Conservation (phyloP, 1,284 basidiomycete species). For the Fomitopsis pinicola region DNA sequence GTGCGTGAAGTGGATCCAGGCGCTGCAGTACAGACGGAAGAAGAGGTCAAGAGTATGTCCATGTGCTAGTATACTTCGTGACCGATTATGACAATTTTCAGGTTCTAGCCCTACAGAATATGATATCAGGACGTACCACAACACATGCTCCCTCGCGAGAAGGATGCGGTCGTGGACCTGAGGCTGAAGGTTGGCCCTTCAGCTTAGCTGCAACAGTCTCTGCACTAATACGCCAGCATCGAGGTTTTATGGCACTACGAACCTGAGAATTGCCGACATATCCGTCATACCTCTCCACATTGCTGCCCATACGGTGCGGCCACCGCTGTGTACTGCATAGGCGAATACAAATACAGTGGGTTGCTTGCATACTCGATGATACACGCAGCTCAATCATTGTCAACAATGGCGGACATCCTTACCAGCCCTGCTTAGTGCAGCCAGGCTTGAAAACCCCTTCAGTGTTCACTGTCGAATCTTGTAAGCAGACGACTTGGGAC, state of each 20-base stretch:
- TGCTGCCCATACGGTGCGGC: slow-evolving; percentile 31
- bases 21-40: slow-evolving; percentile 9
- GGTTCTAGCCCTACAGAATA: slow-evolving; percentile 5
- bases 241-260: slow-evolving; percentile 17
- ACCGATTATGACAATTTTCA: not conserved
- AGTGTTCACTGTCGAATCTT: no score
- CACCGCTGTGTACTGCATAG: slow-evolving; percentile 36
- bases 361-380: no score
- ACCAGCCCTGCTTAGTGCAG: no score
- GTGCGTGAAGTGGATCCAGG: slow-evolving; percentile 11
- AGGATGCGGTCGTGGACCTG: slow-evolving; percentile 50
- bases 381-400: no score
- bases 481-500: no score
- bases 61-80: not conserved
- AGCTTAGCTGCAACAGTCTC: not conserved
- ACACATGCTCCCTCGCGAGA: slow-evolving; percentile 34
- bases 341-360: slow-evolving; percentile 12
- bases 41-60: slow-evolving; percentile 8
- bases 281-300: slow-evolving; percentile 23
- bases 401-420: no score
- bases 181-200: slow-evolving; percentile 27
- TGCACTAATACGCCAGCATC: not conserved
- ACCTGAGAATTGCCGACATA: slow-evolving; percentile 29
- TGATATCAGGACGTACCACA: slow-evolving; percentile 11
- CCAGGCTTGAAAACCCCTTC: no score